Conservation (phyloP, 495 filamentous ascomycete genomes). For the Aspergillus panamensis region DNA sequence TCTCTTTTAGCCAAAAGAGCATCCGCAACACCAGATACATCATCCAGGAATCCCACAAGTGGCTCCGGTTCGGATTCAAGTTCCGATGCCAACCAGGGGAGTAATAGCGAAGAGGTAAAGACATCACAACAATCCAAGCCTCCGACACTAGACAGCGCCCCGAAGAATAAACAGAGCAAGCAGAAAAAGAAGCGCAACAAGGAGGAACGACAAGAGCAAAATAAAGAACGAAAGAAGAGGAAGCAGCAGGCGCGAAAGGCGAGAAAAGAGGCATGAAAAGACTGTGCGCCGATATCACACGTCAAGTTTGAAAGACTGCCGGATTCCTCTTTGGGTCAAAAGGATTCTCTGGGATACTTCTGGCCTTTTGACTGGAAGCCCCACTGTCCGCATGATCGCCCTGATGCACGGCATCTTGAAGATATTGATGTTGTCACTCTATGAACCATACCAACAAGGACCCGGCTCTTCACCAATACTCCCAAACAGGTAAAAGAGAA, state of each 20-base stretch:
- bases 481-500: too few species aligned
- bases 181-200: conserved; percentile 30
- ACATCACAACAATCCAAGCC: conserved; percentile 7
- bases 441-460: too few species aligned
- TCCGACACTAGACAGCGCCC: conserved; percentile 7
- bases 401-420: too few species aligned
- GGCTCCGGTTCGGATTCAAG: conserved; percentile 29
- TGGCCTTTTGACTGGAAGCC: too few species aligned
- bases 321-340: background rate
- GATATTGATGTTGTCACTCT: too few species aligned
- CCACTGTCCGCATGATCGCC: too few species aligned
- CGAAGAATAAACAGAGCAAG: conserved; percentile 28
- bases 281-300: background rate
- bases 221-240: conserved; percentile 40
- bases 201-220: conserved; percentile 26
- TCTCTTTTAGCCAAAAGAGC: conserved; percentile 37
- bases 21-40: conserved; percentile 16
- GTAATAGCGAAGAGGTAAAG: conserved; percentile 22
- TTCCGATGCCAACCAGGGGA: conserved; percentile 22
- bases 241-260: conserved; percentile 35
- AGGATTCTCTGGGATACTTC: background rate
- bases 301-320: too few species aligned
- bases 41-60: conserved; percentile 18
- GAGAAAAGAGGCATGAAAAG: conserved; percentile 24
- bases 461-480: too few species aligned